Evolutionary conservation across 2,329 filamentous ascomycete genomes (phyloP).

Genomic region (Rhinocladiella similis): DNA sequence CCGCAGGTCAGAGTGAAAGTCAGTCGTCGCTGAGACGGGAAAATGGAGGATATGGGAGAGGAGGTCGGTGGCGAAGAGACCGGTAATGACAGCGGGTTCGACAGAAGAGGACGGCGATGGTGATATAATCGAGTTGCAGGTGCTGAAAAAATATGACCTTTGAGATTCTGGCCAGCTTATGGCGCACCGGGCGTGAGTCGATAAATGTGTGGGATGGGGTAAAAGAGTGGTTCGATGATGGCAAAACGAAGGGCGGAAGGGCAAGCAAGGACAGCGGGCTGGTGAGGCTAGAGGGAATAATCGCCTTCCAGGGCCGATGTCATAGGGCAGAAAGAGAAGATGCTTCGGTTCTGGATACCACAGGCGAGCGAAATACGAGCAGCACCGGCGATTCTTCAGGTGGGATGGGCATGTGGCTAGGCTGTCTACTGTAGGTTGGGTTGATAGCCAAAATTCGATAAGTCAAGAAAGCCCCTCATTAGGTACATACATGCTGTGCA

Average conservation of each 20-base stretch:
- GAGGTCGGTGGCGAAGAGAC: constrained; percentile 9
- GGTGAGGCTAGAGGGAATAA: background rate
- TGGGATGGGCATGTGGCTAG: background rate
- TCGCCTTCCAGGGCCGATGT: background rate
- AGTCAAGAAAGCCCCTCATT: background rate
- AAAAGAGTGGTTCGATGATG: background rate
- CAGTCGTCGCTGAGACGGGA: background rate
- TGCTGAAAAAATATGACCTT: constrained; percentile 16
- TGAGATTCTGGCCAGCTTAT: constrained; percentile 10
- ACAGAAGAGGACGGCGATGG: constrained; percentile 7
- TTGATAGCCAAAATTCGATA: background rate
- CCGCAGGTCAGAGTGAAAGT: background rate
- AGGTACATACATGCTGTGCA: background rate
- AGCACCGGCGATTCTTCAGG: background rate
- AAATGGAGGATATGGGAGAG: constrained; percentile 8
- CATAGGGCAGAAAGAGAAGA: background rate
- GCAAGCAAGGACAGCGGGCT: background rate
- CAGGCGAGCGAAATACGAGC: background rate
- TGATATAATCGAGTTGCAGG: constrained; percentile 22
- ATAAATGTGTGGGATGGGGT: background rate
- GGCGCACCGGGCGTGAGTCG: background rate
- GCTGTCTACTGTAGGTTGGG: background rate
- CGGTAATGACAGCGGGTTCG: constrained; percentile 20
- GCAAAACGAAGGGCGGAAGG: background rate
- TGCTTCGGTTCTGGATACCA: background rate